phyloP scores from a whole-genome alignment of 1,284 basidiomycete genomes.

The Papiliotrema fonsecae region DNA sequence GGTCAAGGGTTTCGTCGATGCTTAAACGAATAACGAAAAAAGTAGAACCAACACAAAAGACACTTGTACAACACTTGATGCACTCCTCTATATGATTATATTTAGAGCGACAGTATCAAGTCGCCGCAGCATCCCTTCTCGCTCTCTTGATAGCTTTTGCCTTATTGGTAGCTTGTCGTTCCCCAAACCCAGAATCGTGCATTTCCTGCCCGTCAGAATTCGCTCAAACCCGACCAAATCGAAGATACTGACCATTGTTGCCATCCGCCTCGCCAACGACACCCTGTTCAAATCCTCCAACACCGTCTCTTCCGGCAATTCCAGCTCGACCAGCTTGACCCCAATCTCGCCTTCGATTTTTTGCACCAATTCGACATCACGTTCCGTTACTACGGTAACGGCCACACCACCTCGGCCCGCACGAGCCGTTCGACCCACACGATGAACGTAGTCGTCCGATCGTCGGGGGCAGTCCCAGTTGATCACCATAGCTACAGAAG shows the following conservation, averaged over 20 bases:
- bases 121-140: slow-evolving; percentile 30
- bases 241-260: slow-evolving; percentile 70
- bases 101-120: neutral
- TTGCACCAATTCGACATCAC: slow-evolving; percentile 79
- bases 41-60: neutral
- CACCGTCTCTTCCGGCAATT: slow-evolving; percentile 72
- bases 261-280: slow-evolving; percentile 84
- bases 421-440: slow-evolving; percentile 78
- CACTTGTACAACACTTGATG: neutral
- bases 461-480: slow-evolving; percentile 88
- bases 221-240: neutral
- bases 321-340: slow-evolving; percentile 68
- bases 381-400: slow-evolving; percentile 90
- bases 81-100: no score
- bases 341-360: slow-evolving; percentile 79
- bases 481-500: slow-evolving; percentile 87
- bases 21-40: neutral
- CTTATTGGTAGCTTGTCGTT: slow-evolving; percentile 59
- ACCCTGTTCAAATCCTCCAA: slow-evolving; percentile 82
- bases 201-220: slow-evolving; percentile 59
- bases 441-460: slow-evolving; percentile 57
- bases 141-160: slow-evolving; percentile 46
- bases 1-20: slow-evolving; percentile 80
- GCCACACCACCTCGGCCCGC: slow-evolving; percentile 86
- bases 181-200: slow-evolving; percentile 85